Evolutionary conservation across 2,329 filamentous ascomycete genomes (phyloP).

Genomic region (Claviceps paspali): DNA sequence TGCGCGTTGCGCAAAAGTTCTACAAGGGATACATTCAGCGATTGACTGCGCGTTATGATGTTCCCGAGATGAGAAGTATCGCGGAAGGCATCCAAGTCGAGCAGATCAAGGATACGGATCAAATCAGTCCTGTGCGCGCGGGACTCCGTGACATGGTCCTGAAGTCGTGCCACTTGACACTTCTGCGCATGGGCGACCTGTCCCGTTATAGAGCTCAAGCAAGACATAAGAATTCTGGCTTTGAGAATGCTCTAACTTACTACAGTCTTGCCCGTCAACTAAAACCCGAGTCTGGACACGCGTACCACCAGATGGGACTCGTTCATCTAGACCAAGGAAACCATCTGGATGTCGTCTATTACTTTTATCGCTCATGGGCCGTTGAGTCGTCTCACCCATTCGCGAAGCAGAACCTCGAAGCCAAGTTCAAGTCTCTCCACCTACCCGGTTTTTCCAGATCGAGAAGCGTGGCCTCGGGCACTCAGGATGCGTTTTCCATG

Average conservation of each 20-base stretch:
- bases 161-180: conserved; percentile 62
- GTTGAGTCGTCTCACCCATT: conserved; percentile 60
- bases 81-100: conserved; percentile 26
- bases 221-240: conserved; percentile 57
- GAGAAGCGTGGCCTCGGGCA: conserved; percentile 28
- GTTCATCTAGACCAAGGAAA: conserved; percentile 65
- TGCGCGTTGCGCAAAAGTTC: conserved; percentile 77
- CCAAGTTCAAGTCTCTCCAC: conserved; percentile 52
- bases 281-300: conserved; percentile 61
- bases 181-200: conserved; percentile 81
- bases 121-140: conserved; percentile 28
- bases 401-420: conserved; percentile 60
- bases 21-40: conserved; percentile 76
- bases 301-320: conserved; percentile 83
- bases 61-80: conserved; percentile 32
- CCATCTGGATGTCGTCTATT: conserved; percentile 74
- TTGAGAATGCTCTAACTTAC: conserved; percentile 67
- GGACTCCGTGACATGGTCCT: conserved; percentile 45
- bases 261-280: conserved; percentile 71
- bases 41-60: conserved; percentile 46
- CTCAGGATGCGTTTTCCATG: conserved; percentile 49
- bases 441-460: conserved; percentile 20
- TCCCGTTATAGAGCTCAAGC: conserved; percentile 71
- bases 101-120: conserved; percentile 26
- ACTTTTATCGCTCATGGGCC: conserved; percentile 72